A percentile compares a stretch with the other conserved stretches of the same genome.
phyloP scores from a whole-genome alignment of 2,329 filamentous ascomycete genomes.

The Dendrostoma leiphaemia region DNA sequence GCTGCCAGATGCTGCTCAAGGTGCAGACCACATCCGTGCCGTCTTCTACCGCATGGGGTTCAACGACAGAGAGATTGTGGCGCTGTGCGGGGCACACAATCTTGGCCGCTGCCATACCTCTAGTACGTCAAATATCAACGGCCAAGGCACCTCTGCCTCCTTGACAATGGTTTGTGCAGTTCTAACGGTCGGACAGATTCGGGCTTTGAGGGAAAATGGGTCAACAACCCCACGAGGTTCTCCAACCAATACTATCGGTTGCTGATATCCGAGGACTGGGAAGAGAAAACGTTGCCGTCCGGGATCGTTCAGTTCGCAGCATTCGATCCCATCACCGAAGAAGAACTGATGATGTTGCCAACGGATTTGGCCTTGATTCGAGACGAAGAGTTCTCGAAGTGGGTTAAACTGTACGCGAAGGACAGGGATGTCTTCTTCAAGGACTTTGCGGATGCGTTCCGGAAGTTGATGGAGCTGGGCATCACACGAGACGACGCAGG shows the following conservation, averaged over 20 bases:
- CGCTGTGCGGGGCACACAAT: conserved; percentile 80
- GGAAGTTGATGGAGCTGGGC: conserved; percentile 60
- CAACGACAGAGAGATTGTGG: conserved; percentile 94
- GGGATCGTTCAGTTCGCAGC: conserved; percentile 58
- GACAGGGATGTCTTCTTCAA: conserved; percentile 62
- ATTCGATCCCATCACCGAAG: conserved; percentile 53
- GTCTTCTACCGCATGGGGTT: conserved; percentile 98
- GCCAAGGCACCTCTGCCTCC: not conserved
- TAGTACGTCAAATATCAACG: too few relatives aligned
- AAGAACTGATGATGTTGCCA: conserved; percentile 65
- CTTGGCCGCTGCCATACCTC: conserved; percentile 67
- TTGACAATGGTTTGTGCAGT: not conserved
- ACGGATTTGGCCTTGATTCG: conserved; percentile 59
- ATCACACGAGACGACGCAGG: conserved; percentile 54
- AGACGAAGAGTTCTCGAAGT: conserved; percentile 51
- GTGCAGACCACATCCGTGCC: conserved; percentile 75
- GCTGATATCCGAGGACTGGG: conserved; percentile 30
- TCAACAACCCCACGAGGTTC: conserved; percentile 35
- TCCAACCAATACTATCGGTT: conserved; percentile 36
- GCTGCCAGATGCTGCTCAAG: conserved; percentile 77
- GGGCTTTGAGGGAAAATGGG: conserved; percentile 47
- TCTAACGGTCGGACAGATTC: conserved; percentile 12
- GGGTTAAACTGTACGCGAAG: conserved; percentile 57
- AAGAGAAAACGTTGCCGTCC: conserved; percentile 52
- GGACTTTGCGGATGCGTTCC: conserved; percentile 57